Evolutionary conservation across 441 rosid species (phyloP).

Genomic region (Omphalea diandra): DNA sequence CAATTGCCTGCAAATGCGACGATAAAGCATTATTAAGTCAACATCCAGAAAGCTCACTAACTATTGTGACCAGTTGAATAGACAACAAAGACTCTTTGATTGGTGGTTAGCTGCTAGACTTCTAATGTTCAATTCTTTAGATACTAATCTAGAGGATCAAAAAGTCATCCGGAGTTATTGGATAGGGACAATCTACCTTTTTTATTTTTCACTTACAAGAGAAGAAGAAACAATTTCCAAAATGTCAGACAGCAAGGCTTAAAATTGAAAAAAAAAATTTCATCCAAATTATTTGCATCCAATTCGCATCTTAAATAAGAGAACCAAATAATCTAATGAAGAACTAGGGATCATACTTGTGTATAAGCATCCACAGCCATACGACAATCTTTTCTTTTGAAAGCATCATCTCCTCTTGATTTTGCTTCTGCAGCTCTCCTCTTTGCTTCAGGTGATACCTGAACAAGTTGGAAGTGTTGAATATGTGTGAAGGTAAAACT

Average conservation of each 20-base stretch:
- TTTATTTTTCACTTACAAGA: not conserved
- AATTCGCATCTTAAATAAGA: not conserved
- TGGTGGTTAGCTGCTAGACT: not conserved
- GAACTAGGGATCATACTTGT: slow-evolving; percentile 48
- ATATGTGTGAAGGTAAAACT: not conserved
- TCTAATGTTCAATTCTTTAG: slow-evolving; percentile 1
- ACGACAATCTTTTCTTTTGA: slow-evolving; percentile 56
- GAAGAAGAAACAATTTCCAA: not conserved
- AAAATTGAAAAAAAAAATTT: not conserved
- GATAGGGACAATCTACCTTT: not conserved
- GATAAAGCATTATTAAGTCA: slow-evolving; percentile 6
- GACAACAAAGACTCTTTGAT: not conserved
- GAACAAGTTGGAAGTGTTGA: slow-evolving; percentile 14
- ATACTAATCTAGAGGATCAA: not conserved
- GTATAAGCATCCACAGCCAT: slow-evolving; percentile 80
- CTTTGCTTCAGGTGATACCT: slow-evolving; percentile 82
- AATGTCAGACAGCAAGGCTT: not conserved
- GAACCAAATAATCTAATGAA: not conserved
- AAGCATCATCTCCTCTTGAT: slow-evolving; percentile 90
- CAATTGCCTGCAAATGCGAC: slow-evolving; percentile 62
- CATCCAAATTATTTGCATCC: not conserved
- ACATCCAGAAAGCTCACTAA: slow-evolving; percentile 7
- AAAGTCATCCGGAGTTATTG: not conserved
- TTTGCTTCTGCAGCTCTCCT: slow-evolving; percentile 89
- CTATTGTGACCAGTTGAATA: not conserved